A percentile compares a stretch with the other conserved stretches of the same genome.
These are phyloP conservation scores for Saccharomycopsis babjevae DNA, from an alignment of 805 yeast genomes.

Conservation along the genomic window DNA sequence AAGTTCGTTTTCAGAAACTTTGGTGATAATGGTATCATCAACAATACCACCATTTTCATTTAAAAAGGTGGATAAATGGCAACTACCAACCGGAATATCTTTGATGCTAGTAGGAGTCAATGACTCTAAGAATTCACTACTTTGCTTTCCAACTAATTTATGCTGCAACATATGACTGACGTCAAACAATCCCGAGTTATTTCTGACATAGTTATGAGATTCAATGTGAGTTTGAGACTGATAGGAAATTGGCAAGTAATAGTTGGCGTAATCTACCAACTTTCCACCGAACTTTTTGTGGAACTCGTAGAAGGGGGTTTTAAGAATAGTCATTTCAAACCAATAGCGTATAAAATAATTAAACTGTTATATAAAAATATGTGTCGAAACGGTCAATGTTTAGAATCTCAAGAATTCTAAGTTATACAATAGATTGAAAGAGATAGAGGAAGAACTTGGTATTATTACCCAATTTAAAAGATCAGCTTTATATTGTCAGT, in stretches of 20 bases:
- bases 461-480: too few relatives aligned
- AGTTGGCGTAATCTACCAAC: conserved; percentile 96
- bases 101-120: conserved; percentile 80
- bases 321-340: conserved; percentile 19
- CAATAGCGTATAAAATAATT: not conserved
- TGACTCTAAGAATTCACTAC: conserved; percentile 58
- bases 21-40: conserved; percentile 84
- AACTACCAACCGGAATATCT: conserved; percentile 42
- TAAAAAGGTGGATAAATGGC: conserved; percentile 69
- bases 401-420: not conserved
- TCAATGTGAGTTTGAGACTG: conserved; percentile 74
- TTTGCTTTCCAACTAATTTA: conserved; percentile 55
- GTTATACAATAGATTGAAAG: too few relatives aligned
- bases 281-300: conserved; percentile 76
- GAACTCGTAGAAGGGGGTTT: conserved; percentile 74
- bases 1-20: conserved; percentile 46
- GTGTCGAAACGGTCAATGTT: not conserved
- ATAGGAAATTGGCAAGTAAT: conserved; percentile 87
- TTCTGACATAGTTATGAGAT: conserved; percentile 90
- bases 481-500: too few relatives aligned
- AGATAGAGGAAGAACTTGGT: too few relatives aligned
- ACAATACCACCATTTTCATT: conserved; percentile 75
- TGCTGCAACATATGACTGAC: conserved; percentile 98
- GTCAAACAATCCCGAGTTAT: conserved; percentile 83
- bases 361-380: not conserved